phyloP scores from a whole-genome alignment of 768 basidiomycete species.

The Leccinellum rugosiceps region DNA sequence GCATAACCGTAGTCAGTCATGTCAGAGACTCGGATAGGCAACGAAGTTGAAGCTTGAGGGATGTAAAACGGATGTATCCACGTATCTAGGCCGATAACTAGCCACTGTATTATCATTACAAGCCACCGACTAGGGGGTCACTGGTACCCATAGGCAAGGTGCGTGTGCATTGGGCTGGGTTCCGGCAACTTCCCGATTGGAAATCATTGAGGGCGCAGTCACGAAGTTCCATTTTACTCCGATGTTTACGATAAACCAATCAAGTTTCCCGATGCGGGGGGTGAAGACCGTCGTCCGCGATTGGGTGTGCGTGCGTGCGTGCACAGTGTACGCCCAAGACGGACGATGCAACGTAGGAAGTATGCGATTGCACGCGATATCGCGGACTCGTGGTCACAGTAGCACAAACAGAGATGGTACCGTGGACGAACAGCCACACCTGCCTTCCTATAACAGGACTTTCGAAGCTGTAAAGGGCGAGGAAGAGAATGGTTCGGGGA shows the following conservation, averaged over 20 bases:
- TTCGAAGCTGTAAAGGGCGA: neutral
- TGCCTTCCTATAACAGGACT: neutral
- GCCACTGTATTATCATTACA: slow-evolving; percentile 1
- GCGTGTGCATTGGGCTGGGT: neutral
- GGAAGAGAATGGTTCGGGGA: neutral
- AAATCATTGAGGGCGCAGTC: neutral
- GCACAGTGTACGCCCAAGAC: neutral
- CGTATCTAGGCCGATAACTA: neutral
- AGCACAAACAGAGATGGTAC: neutral
- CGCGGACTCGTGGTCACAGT: neutral
- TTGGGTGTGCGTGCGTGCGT: neutral
- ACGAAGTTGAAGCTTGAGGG: neutral
- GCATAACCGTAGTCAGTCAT: neutral
- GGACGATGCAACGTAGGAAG: neutral
- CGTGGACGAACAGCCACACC: neutral
- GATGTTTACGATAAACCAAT: neutral
- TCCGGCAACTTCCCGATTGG: neutral
- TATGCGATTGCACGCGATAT: neutral
- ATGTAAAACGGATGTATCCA: neutral
- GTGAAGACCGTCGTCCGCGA: neutral
- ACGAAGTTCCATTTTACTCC: neutral
- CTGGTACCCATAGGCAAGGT: neutral
- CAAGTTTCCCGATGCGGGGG: neutral
- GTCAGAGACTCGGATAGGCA: neutral
- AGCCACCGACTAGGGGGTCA: neutral